Percentiles rank a stretch among this genome's conserved stretches.
Evolutionary conservation across 257 asterid species (phyloP).

Genomic region (Solanum gracilifrons): DNA sequence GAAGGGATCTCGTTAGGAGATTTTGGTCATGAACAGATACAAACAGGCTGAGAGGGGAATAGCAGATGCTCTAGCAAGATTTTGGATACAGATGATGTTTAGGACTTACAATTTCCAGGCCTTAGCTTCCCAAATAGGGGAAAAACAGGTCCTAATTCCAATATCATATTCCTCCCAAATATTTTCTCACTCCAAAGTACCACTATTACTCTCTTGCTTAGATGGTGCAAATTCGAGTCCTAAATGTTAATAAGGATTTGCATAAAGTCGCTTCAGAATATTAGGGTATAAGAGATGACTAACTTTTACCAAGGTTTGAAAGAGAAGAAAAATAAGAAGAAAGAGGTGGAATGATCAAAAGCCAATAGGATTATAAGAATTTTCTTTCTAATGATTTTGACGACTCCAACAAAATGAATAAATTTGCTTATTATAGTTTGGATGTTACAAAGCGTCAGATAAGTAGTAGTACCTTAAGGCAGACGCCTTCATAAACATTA

Average conservation of each 20-base stretch:
- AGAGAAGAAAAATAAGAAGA: background rate
- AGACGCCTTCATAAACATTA: constrained; percentile 8
- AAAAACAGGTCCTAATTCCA: background rate
- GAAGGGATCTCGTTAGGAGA: background rate
- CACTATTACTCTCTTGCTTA: background rate
- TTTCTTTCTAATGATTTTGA: background rate
- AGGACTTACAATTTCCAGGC: background rate
- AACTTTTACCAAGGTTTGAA: background rate
- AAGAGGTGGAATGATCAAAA: background rate
- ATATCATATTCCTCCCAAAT: background rate
- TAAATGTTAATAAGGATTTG: background rate
- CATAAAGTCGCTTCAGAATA: background rate
- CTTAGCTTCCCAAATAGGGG: background rate
- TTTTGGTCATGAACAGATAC: background rate
- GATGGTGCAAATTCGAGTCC: background rate
- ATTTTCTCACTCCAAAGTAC: background rate
- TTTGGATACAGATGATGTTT: background rate
- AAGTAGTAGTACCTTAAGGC: constrained; percentile 6
- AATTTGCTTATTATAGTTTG: background rate
- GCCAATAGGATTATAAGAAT: background rate
- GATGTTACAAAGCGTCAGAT: background rate
- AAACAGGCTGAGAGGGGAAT: background rate
- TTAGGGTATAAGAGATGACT: background rate
- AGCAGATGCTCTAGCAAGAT: background rate
- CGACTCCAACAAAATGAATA: background rate